Evolutionary conservation across 331 rosid species (phyloP).

Genomic region (Arachis monticola): DNA sequence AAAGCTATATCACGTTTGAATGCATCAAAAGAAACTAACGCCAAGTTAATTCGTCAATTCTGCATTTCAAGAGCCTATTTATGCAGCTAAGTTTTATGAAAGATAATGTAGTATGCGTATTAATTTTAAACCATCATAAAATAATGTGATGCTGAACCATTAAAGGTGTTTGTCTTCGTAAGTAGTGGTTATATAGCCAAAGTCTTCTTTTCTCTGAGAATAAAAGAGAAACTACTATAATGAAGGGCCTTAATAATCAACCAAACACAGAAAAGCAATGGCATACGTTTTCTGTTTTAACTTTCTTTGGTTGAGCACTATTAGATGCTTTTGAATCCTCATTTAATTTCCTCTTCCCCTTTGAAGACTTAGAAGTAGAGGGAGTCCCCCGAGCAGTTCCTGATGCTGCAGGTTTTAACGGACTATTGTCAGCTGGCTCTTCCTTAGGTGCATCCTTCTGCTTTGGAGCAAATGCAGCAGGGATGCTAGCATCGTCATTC

Average conservation of each 20-base stretch:
- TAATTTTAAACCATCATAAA: not conserved
- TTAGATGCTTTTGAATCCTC: slow-evolving; percentile 70
- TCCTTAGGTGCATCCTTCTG: slow-evolving; percentile 78
- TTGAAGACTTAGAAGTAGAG: slow-evolving; percentile 61
- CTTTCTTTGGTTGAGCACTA: slow-evolving; percentile 74
- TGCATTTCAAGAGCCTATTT: not conserved
- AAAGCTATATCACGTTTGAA: slow-evolving; percentile 10
- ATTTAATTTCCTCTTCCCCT: slow-evolving; percentile 77
- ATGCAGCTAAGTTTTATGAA: slow-evolving; percentile 4
- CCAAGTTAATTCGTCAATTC: not conserved
- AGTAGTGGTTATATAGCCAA: not conserved
- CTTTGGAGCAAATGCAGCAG: slow-evolving; percentile 59
- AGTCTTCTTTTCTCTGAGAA: not conserved
- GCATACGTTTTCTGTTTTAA: slow-evolving; percentile 83
- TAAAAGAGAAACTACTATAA: slow-evolving; percentile 4
- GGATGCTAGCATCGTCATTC: slow-evolving; percentile 62
- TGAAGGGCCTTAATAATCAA: slow-evolving; percentile 10
- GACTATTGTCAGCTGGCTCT: slow-evolving; percentile 76
- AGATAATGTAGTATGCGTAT: not conserved
- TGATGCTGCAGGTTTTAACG: slow-evolving; percentile 59
- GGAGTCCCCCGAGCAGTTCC: slow-evolving; percentile 64
- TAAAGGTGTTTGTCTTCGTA: not conserved
- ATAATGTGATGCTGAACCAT: slow-evolving; percentile 6
- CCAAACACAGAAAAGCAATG: slow-evolving; percentile 5
- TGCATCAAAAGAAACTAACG: slow-evolving; percentile 10